These are phyloP conservation scores for Botrytis pseudocinerea DNA, from an alignment of 2,329 filamentous ascomycete species.

Conservation along the genomic window DNA sequence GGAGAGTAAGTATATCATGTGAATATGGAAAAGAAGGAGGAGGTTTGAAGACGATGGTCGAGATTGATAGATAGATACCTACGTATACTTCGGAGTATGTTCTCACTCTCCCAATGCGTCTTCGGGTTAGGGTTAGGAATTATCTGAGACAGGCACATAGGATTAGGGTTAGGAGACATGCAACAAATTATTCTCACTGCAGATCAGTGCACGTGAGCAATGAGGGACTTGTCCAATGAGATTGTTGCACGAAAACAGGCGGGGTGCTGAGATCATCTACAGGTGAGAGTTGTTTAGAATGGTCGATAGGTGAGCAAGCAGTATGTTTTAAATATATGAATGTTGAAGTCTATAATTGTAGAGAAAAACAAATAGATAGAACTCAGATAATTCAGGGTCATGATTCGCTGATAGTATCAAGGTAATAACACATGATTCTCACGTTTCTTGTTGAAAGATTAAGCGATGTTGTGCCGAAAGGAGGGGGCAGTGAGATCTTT, in stretches of 20 bases:
- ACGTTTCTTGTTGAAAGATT: not conserved
- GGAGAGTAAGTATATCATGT: not conserved
- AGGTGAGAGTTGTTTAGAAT: not conserved
- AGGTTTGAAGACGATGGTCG: not conserved
- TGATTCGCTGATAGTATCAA: not conserved
- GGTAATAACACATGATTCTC: not conserved
- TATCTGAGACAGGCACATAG: not conserved
- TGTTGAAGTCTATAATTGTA: not conserved
- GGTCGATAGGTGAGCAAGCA: not conserved
- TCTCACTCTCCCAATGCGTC: not conserved
- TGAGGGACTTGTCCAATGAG: not conserved
- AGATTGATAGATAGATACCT: too few species aligned
- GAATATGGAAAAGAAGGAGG: not conserved
- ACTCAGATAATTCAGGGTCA: accelerated
- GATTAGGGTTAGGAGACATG: conserved; percentile 4
- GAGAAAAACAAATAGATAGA: accelerated
- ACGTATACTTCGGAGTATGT: not conserved
- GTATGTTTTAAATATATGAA: not conserved
- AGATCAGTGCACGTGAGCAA: not conserved
- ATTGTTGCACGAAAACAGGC: not conserved
- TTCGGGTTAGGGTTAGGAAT: not conserved
- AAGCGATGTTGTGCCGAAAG: not conserved
- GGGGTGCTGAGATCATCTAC: not conserved
- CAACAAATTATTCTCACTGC: not conserved
- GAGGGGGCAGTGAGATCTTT: not conserved